phyloP scores from a whole-genome alignment of 2,329 filamentous ascomycete species.

The Exutisphaerella laricina region DNA sequence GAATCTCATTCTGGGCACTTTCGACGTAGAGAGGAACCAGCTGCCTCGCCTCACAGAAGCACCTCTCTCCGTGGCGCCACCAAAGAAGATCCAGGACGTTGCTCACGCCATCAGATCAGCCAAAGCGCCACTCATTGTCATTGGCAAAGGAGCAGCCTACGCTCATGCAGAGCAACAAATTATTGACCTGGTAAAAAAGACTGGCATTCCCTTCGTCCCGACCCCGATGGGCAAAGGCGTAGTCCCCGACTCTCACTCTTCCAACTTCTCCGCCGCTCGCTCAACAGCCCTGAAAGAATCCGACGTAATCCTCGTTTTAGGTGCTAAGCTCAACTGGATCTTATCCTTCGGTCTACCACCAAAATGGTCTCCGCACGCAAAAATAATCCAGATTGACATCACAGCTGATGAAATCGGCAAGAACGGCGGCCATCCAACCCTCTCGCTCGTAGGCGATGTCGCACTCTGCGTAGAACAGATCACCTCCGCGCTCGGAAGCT shows the following conservation, averaged over 20 bases:
- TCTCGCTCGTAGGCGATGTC: constrained; percentile 51
- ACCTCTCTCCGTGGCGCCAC: constrained; percentile 44
- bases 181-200: constrained; percentile 19
- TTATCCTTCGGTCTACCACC: constrained; percentile 52
- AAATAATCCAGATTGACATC: constrained; percentile 53
- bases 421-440: constrained; percentile 44
- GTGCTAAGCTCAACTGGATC: constrained; percentile 55
- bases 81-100: constrained; percentile 39
- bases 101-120: constrained; percentile 45
- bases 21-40: constrained; percentile 20
- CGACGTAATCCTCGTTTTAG: constrained; percentile 52
- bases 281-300: constrained; percentile 50
- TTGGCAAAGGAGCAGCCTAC: constrained; percentile 8
- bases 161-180: constrained; percentile 3
- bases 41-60: constrained; percentile 22
- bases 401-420: constrained; percentile 50
- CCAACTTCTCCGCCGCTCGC: constrained; percentile 50
- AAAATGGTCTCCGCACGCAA: constrained; percentile 48
- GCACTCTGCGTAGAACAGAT: constrained; percentile 46
- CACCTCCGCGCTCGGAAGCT: constrained; percentile 37
- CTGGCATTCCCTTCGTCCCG: constrained; percentile 51
- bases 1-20: constrained; percentile 41
- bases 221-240: constrained; percentile 57
- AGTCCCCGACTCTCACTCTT: constrained; percentile 48
- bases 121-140: constrained; percentile 8